Percentiles rank a stretch among this genome's conserved stretches.
phyloP scores from a whole-genome alignment of 2,329 filamentous ascomycete genomes.

The Arthroderma uncinatum region DNA sequence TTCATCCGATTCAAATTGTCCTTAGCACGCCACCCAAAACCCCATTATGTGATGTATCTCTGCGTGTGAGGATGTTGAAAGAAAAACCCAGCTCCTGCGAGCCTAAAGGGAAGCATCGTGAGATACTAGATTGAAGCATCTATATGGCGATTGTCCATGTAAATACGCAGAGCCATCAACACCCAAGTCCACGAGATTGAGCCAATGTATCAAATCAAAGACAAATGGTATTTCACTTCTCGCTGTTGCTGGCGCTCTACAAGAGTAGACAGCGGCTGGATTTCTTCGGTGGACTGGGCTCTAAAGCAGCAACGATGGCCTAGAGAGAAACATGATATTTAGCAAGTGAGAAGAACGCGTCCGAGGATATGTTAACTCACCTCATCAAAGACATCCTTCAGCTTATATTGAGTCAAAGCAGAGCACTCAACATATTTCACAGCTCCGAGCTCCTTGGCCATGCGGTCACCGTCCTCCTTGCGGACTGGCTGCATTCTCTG shows the following conservation, averaged over 20 bases:
- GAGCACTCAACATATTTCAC: constrained; percentile 99
- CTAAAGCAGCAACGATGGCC: constrained; percentile 91
- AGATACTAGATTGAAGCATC: neutral
- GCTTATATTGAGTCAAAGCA: constrained; percentile 91
- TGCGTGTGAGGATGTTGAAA: constrained; percentile 1
- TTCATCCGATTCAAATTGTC: constrained; percentile 6
- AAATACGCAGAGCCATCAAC: constrained; percentile 4
- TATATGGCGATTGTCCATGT: neutral
- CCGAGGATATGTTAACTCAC: constrained; percentile 42
- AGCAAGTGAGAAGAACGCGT: too few relatives aligned
- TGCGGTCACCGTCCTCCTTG: constrained; percentile 85
- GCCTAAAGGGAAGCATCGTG: neutral
- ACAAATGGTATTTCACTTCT: neutral
- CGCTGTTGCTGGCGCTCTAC: neutral
- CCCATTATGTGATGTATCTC: constrained; percentile 7
- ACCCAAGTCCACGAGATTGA: constrained; percentile 2
- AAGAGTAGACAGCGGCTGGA: constrained; percentile 8
- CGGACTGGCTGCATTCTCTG: constrained; percentile 92
- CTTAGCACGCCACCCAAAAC: constrained; percentile 8
- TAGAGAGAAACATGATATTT: constrained; percentile 30
- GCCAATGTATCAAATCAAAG: neutral
- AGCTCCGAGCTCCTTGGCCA: constrained; percentile 94
- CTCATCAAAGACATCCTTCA: constrained; percentile 99
- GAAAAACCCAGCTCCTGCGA: neutral
- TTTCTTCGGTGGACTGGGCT: constrained; percentile 48